Evolutionary conservation across 495 filamentous ascomycete species (phyloP).

Genomic region (Jackrogersella minutella): DNA sequence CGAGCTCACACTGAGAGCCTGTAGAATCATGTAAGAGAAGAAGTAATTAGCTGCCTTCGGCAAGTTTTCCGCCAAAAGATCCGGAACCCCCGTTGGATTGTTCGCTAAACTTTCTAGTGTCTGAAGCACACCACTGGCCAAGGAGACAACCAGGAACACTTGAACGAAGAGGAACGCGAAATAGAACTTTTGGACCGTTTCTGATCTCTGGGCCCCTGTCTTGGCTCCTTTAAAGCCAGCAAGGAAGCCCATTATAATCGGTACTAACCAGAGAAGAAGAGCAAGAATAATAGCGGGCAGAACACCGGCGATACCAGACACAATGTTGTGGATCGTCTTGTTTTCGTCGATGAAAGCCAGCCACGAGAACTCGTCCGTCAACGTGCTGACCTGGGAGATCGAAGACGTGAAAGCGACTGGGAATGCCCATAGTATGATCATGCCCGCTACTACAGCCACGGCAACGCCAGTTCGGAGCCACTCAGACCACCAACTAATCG

Average conservation of each 20-base stretch:
- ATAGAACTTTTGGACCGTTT: conserved; percentile 89
- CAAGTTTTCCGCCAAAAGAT: conserved; percentile 80
- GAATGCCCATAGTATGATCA: conserved; percentile 90
- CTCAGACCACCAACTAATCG: conserved; percentile 91
- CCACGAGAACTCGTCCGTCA: conserved; percentile 71
- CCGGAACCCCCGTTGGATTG: conserved; percentile 64
- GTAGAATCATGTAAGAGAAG: conserved; percentile 97
- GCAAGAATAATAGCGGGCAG: conserved; percentile 81
- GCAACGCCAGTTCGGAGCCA: conserved; percentile 78
- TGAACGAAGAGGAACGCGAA: conserved; percentile 96
- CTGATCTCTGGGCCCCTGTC: conserved; percentile 80
- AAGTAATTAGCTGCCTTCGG: conserved; percentile 95
- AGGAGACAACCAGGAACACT: conserved; percentile 90
- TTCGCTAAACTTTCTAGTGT: conserved; percentile 70
- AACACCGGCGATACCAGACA: conserved; percentile 84
- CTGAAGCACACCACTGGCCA: conserved; percentile 79
- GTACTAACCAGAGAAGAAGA: conserved; percentile 81
- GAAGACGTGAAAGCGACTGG: conserved; percentile 89
- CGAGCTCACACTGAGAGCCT: conserved; percentile 88
- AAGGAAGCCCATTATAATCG: conserved; percentile 74
- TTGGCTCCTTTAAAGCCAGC: conserved; percentile 79
- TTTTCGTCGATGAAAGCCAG: conserved; percentile 72
- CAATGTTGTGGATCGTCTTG: conserved; percentile 62
- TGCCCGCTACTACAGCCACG: conserved; percentile 69
- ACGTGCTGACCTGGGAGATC: conserved; percentile 74